Evolutionary conservation across 768 basidiomycete species (phyloP).

Genomic region (Tricholoma flavovirens): DNA sequence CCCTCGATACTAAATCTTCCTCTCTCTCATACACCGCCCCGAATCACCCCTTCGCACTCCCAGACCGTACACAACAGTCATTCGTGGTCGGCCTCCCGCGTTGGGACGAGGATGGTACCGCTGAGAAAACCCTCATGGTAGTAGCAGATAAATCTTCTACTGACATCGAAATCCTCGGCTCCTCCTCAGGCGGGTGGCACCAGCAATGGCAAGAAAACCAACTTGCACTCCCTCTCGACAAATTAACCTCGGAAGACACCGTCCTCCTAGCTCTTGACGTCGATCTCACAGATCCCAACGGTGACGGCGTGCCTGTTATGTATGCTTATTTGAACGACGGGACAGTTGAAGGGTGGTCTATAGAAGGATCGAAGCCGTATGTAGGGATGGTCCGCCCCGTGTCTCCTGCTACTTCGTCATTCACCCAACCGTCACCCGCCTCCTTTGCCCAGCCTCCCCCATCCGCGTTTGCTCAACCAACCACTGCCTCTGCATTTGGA

Average conservation of each 20-base stretch:
- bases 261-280: conserved; percentile 56
- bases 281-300: conserved; percentile 52
- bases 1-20: conserved; percentile 37
- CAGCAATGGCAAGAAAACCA: conserved; percentile 46
- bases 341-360: conserved; percentile 67
- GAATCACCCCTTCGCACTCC: conserved; percentile 34
- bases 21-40: conserved; percentile 33
- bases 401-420: no score
- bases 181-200: conserved; percentile 37
- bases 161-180: conserved; percentile 44
- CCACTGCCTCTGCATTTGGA: conserved; percentile 25
- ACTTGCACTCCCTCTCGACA: conserved; percentile 62
- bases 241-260: conserved; percentile 60
- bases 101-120: conserved; percentile 38
- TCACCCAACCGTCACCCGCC: not conserved
- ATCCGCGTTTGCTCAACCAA: conserved; percentile 12
- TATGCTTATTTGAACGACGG: conserved; percentile 79
- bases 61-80: conserved; percentile 33
- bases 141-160: conserved; percentile 42
- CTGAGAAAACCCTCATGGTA: conserved; percentile 33
- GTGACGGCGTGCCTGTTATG: conserved; percentile 46
- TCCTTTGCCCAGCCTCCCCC: not conserved
- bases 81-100: conserved; percentile 35
- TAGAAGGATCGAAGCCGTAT: conserved; percentile 57
- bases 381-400: conserved; percentile 40